Evolutionary conservation across 1,139 yeast species (phyloP).

Genomic region (Magnusiomyces suaveolens): DNA sequence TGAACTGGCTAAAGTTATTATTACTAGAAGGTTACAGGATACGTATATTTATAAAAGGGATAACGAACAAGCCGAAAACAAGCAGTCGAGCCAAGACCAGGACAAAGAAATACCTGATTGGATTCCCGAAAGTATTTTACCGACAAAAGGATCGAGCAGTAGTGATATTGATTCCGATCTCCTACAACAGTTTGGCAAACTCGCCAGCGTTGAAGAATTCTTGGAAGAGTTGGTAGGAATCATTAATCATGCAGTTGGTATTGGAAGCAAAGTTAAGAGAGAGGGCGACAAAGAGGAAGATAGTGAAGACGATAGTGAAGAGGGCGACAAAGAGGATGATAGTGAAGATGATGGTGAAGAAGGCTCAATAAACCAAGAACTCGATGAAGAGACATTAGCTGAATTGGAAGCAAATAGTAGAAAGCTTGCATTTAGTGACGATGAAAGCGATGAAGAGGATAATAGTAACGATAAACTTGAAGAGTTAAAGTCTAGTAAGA

Average conservation of each 20-base stretch:
- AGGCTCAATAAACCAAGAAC: conserved; percentile 18
- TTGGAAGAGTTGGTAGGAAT: conserved; percentile 1
- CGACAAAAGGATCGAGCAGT: neutral
- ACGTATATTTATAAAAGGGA: conserved; percentile 2
- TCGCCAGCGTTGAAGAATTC: neutral
- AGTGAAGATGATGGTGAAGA: conserved; percentile 15
- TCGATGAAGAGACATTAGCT: neutral
- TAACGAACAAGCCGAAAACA: conserved; percentile 20
- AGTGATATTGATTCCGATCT: neutral
- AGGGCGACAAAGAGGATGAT: conserved; percentile 17
- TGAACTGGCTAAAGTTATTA: conserved; percentile 19
- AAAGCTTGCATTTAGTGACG: conserved; percentile 12
- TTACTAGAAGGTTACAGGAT: neutral
- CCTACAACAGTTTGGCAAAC: conserved; percentile 10
- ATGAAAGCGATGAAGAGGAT: conserved; percentile 16
- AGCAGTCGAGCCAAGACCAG: conserved; percentile 18
- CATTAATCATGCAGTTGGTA: conserved; percentile 7
- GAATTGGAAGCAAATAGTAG: neutral
- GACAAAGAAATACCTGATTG: conserved; percentile 7
- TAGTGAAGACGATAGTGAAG: neutral
- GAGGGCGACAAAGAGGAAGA: conserved; percentile 11
- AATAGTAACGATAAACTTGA: conserved; percentile 5
- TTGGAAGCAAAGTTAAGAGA: conserved; percentile 8
- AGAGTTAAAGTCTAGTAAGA: conserved; percentile 12
- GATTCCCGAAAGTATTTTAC: conserved; percentile 8